Evolutionary conservation across 331 rosid species (phyloP), one percentile per base, ranked within the genome.

Genomic region (Dryas integrifolia): DNA sequence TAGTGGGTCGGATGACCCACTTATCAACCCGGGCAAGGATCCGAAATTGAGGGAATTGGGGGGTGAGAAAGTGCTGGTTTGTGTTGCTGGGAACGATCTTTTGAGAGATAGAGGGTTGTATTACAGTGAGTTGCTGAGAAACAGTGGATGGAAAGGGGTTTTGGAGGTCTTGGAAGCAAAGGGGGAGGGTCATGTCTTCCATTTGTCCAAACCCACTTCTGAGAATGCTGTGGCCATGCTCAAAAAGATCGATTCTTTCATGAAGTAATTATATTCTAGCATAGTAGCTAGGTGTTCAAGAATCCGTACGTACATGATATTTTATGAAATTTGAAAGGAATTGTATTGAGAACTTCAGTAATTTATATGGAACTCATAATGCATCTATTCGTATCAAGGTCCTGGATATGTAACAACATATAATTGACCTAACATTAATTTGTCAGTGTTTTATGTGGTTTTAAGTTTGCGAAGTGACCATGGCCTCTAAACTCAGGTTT

Each of bases 61-160:
- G 21, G 63, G 80, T 44, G 73, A 12, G 15, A 69, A 14, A 53
- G 82, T 82, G 74, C 35, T 77, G 65, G 61, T 77, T 7, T 82
- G 30, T 57, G 80, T 69, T 38, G 85, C 77, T 4, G 85, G 35
- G 74, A 64, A 64, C 53, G 82, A 77, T 57, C 0, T 4, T 5
- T 57, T 77, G 16, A 60, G 18, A 45, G 76, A 16, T 8, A 45
- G 67, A 6, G 84, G 81, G 1, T 51, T 9, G 57, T 44, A 39
- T 59, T 47, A 65, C 45, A 1, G n/a, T 7, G 82, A 78, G 69
- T 12, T n/a, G 7, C 1, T 72, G 57, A n/a, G 5, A 50, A 46
- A 57, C 48, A 65, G 69, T 40, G 69, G 73, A 14, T 78, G 82
- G 77, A 51, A 35, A 5, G 76, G 53, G 0, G 53, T 5, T 3